A percentile compares a stretch with the other conserved stretches of the same genome.
These are phyloP conservation scores for Closterium sp. DNA, from an alignment of 139 green algal species.

Conservation along the genomic window DNA sequence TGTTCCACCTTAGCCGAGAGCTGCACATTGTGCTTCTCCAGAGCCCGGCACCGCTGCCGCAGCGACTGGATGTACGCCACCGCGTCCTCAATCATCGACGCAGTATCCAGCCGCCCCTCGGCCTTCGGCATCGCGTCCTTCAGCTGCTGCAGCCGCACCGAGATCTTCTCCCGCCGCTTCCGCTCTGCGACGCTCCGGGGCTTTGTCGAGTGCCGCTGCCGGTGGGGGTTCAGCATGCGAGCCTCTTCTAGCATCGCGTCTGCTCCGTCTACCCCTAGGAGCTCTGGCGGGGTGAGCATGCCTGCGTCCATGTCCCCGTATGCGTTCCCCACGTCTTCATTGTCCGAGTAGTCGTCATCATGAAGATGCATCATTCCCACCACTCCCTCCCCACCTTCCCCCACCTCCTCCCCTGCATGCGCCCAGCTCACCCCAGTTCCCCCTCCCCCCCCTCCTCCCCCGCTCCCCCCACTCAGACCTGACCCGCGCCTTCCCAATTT, in stretches of 20 bases:
- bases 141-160: not conserved
- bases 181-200: not conserved
- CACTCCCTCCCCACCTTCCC: not conserved
- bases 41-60: not conserved
- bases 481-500: not conserved
- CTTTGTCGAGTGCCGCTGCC: not conserved
- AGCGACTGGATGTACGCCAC: slow-evolving; percentile 5
- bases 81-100: not conserved
- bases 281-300: not conserved
- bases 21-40: not conserved
- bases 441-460: not conserved
- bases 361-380: not conserved
- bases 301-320: not conserved
- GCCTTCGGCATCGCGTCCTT: not conserved
- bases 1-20: not conserved
- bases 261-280: not conserved
- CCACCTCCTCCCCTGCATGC: not conserved
- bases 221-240: not conserved
- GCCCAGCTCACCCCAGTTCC: not conserved
- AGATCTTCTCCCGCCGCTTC: not conserved
- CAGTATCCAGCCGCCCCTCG: not conserved
- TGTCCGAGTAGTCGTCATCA: not conserved
- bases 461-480: not conserved
- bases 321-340: not conserved
- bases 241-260: not conserved